Evolutionary conservation across 306 rosid species (phyloP), one percentile per base, ranked within the genome.

Genomic region (Ochetophila trinervis): DNA sequence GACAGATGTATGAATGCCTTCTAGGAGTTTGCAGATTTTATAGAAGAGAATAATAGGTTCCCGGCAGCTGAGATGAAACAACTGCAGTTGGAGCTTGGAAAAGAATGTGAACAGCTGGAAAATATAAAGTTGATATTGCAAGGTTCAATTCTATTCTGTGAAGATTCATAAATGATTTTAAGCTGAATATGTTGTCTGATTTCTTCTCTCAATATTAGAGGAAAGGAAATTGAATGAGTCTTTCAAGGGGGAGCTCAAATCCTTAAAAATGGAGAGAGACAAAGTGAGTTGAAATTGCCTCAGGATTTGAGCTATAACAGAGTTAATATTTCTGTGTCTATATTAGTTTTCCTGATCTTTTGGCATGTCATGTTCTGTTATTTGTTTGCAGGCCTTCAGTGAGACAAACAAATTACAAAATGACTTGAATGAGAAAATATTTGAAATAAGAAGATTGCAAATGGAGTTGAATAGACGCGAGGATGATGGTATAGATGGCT

Each of bases 1-100:
- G 74, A 85, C 89, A 82, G 98, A 92, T 85, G 64, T 93, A 78
- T 93, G 95, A 89, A 93, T 89, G 90, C 95, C 91, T 87, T 93
- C 97, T 93, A 89, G 98, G 95, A 89, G 95, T 87, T 79, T 81
- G 94, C 88, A 74, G 94, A 87, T 88, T 66, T 63, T 47, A 73
- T 64, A 69, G 94, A 83, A 76, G 88, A 78, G 71, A 86, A 76
- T 65, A 75, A 58, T 72, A 60, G 89, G 72, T 73, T 78, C 20
- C 67, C 72, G 15, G 72, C 65, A 60, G 85, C 77, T 37, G 96
- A 89, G 83, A 51, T 80, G 58, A 80, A 44, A 74, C 85, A 84
- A 55, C 66, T 89, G 80, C 81, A 57, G 78, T 68, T 66, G 75
- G 91, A 89, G 64, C 82, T 89, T 79, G 86, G 87, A 71, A 84